A percentile compares a stretch with the other conserved stretches of the same genome.
These are phyloP conservation scores for Coniochaeta sp. DNA, from an alignment of 2,329 filamentous ascomycete species.

Conservation along the genomic window DNA sequence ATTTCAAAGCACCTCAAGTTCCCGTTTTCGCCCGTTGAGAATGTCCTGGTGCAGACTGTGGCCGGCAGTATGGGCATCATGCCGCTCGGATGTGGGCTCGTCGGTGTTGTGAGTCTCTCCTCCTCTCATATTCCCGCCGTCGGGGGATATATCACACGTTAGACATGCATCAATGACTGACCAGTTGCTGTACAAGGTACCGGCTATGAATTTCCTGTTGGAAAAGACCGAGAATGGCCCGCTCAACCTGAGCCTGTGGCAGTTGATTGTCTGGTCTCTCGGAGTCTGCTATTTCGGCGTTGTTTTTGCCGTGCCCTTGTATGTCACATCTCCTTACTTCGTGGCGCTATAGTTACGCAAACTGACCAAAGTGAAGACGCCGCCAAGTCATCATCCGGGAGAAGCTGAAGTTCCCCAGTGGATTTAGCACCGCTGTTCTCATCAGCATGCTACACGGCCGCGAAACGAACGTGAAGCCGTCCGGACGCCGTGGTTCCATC, in stretches of 20 bases:
- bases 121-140: background rate
- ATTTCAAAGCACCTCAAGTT: constrained; percentile 64
- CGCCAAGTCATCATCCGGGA: constrained; percentile 90
- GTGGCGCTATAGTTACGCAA: background rate
- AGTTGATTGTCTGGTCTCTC: constrained; percentile 82
- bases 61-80: constrained; percentile 94
- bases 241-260: constrained; percentile 62
- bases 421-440: constrained; percentile 89
- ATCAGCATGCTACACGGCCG: constrained; percentile 79
- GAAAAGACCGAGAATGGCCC: constrained; percentile 72
- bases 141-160: background rate
- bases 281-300: constrained; percentile 96
- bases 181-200: constrained; percentile 46
- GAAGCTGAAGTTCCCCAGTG: constrained; percentile 88
- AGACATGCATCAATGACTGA: background rate
- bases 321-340: constrained; percentile 6
- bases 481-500: constrained; percentile 21
- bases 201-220: constrained; percentile 82
- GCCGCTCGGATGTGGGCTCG: constrained; percentile 92
- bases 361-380: constrained; percentile 36
- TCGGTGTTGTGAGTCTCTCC: constrained; percentile 59
- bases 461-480: constrained; percentile 20
- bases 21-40: constrained; percentile 91
- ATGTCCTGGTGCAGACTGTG: constrained; percentile 93
- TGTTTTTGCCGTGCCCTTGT: constrained; percentile 87